phyloP scores from a whole-genome alignment of 2,329 filamentous ascomycete genomes.

The Pochonia chlamydosporia region DNA sequence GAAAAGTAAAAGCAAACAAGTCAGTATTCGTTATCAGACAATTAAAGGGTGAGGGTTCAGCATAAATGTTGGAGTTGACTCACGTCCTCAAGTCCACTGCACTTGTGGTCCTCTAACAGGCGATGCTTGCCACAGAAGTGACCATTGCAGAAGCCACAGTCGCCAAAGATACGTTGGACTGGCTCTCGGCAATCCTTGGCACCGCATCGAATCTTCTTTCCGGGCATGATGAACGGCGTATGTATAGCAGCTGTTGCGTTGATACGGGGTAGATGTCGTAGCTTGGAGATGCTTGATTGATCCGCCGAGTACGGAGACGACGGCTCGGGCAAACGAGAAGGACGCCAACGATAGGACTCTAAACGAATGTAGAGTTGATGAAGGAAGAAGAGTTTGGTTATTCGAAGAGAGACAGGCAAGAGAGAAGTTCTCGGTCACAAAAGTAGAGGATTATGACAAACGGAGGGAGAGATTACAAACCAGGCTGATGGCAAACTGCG shows the following conservation, averaged over 20 bases:
- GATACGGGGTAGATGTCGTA: too few relatives aligned
- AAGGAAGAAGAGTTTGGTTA: not conserved
- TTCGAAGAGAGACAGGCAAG: slow-evolving; percentile 10
- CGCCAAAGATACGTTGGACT: slow-evolving; percentile 89
- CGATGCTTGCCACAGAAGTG: slow-evolving; percentile 95
- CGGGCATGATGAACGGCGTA: slow-evolving; percentile 58
- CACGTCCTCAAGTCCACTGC: slow-evolving; percentile 83
- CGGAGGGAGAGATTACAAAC: slow-evolving; percentile 1
- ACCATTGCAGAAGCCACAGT: slow-evolving; percentile 91
- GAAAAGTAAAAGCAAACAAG: slow-evolving; percentile 3
- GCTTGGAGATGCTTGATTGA: not conserved
- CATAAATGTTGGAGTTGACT: slow-evolving; percentile 24
- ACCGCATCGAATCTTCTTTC: slow-evolving; percentile 77
- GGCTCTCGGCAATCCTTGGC: slow-evolving; percentile 84
- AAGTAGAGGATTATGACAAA: not conserved
- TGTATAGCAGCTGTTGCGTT: too few relatives aligned
- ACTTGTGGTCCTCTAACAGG: slow-evolving; percentile 90
- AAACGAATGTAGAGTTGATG: not conserved
- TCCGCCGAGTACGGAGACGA: not conserved
- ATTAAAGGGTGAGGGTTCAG: not conserved
- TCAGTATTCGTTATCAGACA: slow-evolving; percentile 4
- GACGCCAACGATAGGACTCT: not conserved
- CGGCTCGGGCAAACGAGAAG: not conserved
- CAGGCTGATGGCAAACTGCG: slow-evolving; percentile 7
- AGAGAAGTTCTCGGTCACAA: not conserved